Evolutionary conservation across 1,284 basidiomycete species (phyloP).

Genomic region (Cryptococcus maquisensis): DNA sequence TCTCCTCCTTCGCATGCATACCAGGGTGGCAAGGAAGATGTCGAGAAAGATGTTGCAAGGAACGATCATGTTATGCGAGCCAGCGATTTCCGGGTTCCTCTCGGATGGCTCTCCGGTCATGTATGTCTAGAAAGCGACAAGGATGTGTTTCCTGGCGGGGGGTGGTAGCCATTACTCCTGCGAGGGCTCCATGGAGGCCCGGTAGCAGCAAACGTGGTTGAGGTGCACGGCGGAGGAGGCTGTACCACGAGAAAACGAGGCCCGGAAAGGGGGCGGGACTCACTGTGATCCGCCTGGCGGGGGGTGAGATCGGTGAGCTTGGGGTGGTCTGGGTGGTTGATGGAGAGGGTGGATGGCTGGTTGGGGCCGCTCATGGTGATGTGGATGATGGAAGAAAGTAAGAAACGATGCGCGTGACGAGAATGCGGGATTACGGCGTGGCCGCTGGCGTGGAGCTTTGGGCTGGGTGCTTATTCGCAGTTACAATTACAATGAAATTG

Average conservation of each 20-base stretch:
- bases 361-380: background rate
- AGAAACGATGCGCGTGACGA: background rate
- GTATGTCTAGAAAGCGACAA: too few species aligned
- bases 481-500: background rate
- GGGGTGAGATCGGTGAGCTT: conserved; percentile 24
- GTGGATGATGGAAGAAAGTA: background rate
- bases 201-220: background rate
- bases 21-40: too few species aligned
- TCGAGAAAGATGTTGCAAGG: too few species aligned
- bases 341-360: conserved; percentile 11
- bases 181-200: background rate
- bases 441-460: background rate
- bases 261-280: conserved; percentile 4
- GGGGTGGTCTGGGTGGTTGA: conserved; percentile 34
- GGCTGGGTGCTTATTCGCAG: background rate
- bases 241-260: background rate
- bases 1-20: too few species aligned
- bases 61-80: too few species aligned
- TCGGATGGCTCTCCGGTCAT: background rate
- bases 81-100: too few species aligned
- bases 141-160: too few species aligned
- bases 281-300: conserved; percentile 9
- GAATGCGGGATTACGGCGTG: background rate
- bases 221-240: background rate
- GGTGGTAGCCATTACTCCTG: background rate